Percentiles rank a stretch among this genome's conserved stretches.
phyloP scores from a whole-genome alignment of 179 eudicot genomes.

The Camellia oleifera region DNA sequence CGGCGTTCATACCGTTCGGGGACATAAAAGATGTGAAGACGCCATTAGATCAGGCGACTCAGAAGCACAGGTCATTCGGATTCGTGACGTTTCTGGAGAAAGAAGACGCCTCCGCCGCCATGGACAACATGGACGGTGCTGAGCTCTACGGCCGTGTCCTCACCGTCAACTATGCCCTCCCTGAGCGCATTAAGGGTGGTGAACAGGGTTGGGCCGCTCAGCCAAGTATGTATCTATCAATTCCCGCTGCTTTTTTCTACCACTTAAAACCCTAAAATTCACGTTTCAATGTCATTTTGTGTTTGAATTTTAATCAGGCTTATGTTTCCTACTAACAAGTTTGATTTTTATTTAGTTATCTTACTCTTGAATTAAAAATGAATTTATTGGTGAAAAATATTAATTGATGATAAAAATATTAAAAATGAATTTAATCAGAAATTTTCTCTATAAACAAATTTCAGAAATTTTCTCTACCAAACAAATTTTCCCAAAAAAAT shows the following conservation, averaged over 20 bases:
- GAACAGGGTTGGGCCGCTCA: conserved; percentile 99
- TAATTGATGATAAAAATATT: too few relatives aligned
- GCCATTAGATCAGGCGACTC: conserved; percentile 84
- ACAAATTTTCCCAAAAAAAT: too few relatives aligned
- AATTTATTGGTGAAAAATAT: too few relatives aligned
- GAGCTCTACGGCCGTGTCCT: conserved; percentile 95
- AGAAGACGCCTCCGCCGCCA: conserved; percentile 90
- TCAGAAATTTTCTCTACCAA: too few relatives aligned
- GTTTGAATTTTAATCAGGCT: too few relatives aligned
- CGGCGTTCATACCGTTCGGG: conserved; percentile 95
- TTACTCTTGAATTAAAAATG: not conserved
- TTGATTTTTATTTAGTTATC: too few relatives aligned
- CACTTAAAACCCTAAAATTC: not conserved
- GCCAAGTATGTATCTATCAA: conserved; percentile 48
- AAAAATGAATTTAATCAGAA: too few relatives aligned
- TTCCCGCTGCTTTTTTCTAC: not conserved
- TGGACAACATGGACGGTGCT: conserved; percentile 98
- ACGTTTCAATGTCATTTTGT: too few relatives aligned
- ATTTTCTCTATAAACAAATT: too few relatives aligned
- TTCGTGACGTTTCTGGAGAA: conserved; percentile 88
- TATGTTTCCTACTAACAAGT: not conserved
- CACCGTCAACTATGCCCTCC: conserved; percentile 92
- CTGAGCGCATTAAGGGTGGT: conserved; percentile 95
- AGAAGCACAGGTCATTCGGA: conserved; percentile 95
- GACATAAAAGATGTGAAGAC: conserved; percentile 97